Evolutionary conservation across 129 eudicot species (phyloP).

Genomic region (Artemisia argyi): DNA sequence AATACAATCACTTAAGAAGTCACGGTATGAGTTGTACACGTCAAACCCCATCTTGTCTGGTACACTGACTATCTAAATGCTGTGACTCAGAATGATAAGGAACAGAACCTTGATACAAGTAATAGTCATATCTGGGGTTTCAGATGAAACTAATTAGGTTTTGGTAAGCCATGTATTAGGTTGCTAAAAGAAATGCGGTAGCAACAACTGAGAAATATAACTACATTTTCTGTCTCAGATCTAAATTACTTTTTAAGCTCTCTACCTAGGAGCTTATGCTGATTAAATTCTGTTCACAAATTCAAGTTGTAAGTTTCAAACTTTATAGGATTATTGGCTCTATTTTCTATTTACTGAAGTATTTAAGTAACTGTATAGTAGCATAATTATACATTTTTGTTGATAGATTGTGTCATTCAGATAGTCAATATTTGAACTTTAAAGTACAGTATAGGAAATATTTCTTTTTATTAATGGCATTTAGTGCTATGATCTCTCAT

Average conservation of each 20-base stretch:
- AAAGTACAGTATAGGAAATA: neutral
- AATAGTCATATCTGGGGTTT: no score
- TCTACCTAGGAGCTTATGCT: neutral
- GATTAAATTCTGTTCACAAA: neutral
- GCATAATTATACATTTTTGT: neutral
- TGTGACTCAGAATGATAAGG: no score
- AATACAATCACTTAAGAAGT: neutral
- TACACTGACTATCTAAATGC: no score
- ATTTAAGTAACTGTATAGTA: neutral
- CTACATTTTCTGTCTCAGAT: no score
- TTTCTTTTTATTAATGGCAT: no score
- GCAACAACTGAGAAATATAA: no score
- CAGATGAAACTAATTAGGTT: no score
- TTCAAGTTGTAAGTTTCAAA: conserved; percentile 8
- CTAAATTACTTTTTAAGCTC: neutral
- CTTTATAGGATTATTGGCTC: neutral
- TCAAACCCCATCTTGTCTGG: no score
- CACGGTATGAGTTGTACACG: no score
- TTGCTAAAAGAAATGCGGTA: no score
- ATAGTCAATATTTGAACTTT: neutral
- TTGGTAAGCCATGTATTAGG: no score
- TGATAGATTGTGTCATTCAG: neutral
- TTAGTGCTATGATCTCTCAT: conserved; percentile 1
- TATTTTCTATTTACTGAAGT: neutral
- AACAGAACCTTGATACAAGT: no score